Evolutionary conservation across 495 filamentous ascomycete genomes (phyloP).

Genomic region (Penicillium waksmanii): DNA sequence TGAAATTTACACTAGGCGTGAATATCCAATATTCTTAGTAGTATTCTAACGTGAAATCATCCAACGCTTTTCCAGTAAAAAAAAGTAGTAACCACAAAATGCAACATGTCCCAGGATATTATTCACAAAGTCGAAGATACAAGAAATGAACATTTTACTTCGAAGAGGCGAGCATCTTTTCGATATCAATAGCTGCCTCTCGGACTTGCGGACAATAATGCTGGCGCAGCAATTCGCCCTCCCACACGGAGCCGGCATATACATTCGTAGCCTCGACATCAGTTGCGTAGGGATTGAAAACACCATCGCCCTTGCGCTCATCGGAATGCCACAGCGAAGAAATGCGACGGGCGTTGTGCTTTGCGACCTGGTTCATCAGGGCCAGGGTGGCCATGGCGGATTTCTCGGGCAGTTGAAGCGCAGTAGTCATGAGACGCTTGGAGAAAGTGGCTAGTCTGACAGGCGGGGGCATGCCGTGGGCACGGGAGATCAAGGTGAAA

Average conservation of each 20-base stretch:
- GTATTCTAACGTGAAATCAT: not conserved
- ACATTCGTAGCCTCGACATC: slow-evolving; percentile 83
- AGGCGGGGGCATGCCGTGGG: slow-evolving; percentile 65
- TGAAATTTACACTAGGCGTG: not conserved
- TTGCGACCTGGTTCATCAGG: slow-evolving; percentile 72
- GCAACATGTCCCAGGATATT: slow-evolving; percentile 8
- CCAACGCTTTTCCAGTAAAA: slow-evolving; percentile 4
- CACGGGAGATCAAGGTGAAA: slow-evolving; percentile 62
- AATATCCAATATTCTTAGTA: not conserved
- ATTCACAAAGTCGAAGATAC: slow-evolving; percentile 15
- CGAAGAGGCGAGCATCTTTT: slow-evolving; percentile 57
- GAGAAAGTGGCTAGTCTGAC: slow-evolving; percentile 84
- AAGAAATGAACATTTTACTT: slow-evolving; percentile 32
- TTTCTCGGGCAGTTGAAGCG: slow-evolving; percentile 89
- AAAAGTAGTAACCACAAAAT: slow-evolving; percentile 7
- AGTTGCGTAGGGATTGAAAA: slow-evolving; percentile 55
- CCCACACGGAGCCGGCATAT: slow-evolving; percentile 89
- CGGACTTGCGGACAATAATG: slow-evolving; percentile 89
- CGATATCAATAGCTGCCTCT: slow-evolving; percentile 71
- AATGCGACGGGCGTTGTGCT: slow-evolving; percentile 71
- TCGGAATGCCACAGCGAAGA: slow-evolving; percentile 80
- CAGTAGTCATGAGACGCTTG: slow-evolving; percentile 83
- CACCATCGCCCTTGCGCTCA: slow-evolving; percentile 84
- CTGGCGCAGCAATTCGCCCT: slow-evolving; percentile 80
- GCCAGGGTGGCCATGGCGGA: slow-evolving; percentile 75